Evolutionary conservation across 2,329 filamentous ascomycete species (phyloP), one percentile per base, ranked within the genome.

Genomic region (Penicillium sp.): DNA sequence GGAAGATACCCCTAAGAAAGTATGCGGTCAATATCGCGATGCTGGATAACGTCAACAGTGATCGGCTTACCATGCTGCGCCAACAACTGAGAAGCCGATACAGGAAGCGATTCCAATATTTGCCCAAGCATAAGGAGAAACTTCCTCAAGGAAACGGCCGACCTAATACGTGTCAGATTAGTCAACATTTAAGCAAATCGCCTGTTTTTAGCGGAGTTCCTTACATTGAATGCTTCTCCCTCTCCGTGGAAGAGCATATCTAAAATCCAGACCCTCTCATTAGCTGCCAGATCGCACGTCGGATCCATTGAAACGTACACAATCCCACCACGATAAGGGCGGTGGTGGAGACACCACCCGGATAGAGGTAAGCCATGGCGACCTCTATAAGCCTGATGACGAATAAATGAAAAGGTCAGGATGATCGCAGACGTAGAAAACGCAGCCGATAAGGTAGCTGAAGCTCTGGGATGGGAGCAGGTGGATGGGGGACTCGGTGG

Each of bases 211-310:
- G 47, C 17, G n/a, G 28, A 38, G 26, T 28, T 48, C 71, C 85
- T 60, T 84, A 91, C 90, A 79, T 99, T 96, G 80, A 99, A 99
- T 57, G 88, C 82, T 82, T 99, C 93, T 73, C 95, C 94, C 75
- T 90, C 91, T 72, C 91, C 91, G 71, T 94, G 95, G 74, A 99
- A 97, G 74, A 99, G 90, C 91, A 99, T 95, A 78, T 99, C 94
- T 99, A 64, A 38, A 58, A 51, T 45, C 17, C 42, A 36, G 61
- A 50, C 53, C 57, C 55, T 46, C 52, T 50, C 52, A 58, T 65
- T 61, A 67, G 65, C 59, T 55, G 40, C 50, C 56, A 59, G 45
- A 54, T 60, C 53, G 30, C 50, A 54, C 47, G 44, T 54, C 22
- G 57, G 37, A 35, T 40, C 19, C 47, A 33, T 57, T 46, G 22